Conservation (phyloP, 257 asterid genomes). For the Lycium barbarum region DNA sequence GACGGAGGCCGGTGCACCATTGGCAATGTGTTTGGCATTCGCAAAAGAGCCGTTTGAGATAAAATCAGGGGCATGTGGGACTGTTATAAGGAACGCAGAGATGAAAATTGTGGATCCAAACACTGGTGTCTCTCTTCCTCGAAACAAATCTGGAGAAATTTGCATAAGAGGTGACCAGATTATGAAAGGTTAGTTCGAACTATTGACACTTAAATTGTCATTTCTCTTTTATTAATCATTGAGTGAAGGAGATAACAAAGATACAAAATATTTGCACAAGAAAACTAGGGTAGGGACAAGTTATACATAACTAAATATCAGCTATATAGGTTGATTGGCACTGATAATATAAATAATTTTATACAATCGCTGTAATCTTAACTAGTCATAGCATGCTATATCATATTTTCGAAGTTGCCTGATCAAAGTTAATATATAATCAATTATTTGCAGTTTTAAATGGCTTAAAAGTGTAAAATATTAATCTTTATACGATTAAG, state of each 20-base stretch:
- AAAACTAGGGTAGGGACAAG: not conserved
- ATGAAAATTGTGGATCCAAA: constrained; percentile 80
- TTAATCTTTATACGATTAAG: not conserved
- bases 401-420: not conserved
- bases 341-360: too few species aligned
- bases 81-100: constrained; percentile 84
- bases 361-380: not conserved
- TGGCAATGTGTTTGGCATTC: constrained; percentile 88
- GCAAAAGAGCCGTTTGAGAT: constrained; percentile 81
- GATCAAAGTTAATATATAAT: not conserved
- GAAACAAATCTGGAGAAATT: constrained; percentile 82
- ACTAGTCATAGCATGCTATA: not conserved
- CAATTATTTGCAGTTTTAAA: not conserved
- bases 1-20: constrained; percentile 96
- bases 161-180: constrained; percentile 90
- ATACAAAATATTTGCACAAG: not conserved
- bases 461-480: not conserved
- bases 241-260: not conserved
- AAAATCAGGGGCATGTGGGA: constrained; percentile 92
- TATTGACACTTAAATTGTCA: not conserved
- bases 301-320: not conserved
- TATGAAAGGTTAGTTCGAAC: constrained; percentile 77
- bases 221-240: not conserved
- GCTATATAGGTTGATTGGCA: too few species aligned
- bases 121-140: constrained; percentile 63